These are phyloP conservation scores for Cupressus sempervirens DNA, from an alignment of 75 land plant species.

Conservation along the genomic window DNA sequence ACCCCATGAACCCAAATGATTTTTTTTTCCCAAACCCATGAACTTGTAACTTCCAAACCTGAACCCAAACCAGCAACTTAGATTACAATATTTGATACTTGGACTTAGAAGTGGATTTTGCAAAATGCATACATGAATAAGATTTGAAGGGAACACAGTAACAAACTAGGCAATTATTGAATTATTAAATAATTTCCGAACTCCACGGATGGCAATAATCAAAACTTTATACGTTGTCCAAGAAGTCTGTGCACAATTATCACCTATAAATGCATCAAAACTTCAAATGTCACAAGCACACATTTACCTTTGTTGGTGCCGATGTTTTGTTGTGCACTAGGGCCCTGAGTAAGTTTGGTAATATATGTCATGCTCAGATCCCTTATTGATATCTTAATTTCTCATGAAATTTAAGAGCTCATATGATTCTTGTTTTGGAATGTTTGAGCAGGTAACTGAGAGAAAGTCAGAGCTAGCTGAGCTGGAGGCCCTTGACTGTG, in stretches of 20 bases:
- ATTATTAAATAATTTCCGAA: not conserved
- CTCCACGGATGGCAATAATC: not conserved
- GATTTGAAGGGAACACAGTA: not conserved
- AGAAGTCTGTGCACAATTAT: no score
- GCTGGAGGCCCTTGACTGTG: constrained; percentile 88
- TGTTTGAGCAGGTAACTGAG: constrained; percentile 61
- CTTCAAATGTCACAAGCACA: not conserved
- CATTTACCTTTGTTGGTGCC: not conserved
- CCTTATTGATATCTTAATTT: not conserved
- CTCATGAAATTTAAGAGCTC: not conserved
- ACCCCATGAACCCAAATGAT: no score
- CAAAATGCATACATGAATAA: not conserved
- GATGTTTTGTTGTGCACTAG: not conserved
- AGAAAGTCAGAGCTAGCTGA: constrained; percentile 74
- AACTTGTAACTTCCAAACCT: no score
- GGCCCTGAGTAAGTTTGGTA: not conserved
- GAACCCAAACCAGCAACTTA: no score
- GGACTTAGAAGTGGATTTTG: not conserved
- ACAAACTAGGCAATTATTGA: not conserved
- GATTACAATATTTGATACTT: not conserved
- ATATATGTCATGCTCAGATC: not conserved
- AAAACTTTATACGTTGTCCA: no score
- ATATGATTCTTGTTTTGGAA: not conserved
- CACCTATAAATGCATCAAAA: not conserved
- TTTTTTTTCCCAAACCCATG: no score